A percentile compares a stretch with the other conserved stretches of the same genome.
These are phyloP conservation scores for Hypsizygus marmoreus DNA, from an alignment of 768 basidiomycete genomes.

Conservation along the genomic window DNA sequence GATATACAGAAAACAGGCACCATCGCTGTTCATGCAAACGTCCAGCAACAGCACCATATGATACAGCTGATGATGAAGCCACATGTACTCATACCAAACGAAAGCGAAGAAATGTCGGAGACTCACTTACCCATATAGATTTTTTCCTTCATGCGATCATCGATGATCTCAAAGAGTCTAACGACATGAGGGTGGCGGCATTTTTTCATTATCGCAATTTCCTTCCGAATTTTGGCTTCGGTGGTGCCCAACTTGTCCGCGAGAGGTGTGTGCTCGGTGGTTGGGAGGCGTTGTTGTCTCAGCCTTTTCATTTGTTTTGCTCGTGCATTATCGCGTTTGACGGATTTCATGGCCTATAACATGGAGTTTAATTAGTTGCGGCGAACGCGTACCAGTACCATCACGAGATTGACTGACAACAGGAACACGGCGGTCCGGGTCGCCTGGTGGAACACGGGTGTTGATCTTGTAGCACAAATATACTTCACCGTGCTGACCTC, in stretches of 20 bases:
- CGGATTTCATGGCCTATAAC: conserved; percentile 75
- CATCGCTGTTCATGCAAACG: too few species aligned
- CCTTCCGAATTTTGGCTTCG: conserved; percentile 84
- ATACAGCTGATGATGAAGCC: neutral
- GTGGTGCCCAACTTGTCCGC: conserved; percentile 69
- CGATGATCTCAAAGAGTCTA: conserved; percentile 89
- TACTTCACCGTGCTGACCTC: conserved; percentile 90
- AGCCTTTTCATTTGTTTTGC: conserved; percentile 45
- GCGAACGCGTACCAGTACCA: neutral
- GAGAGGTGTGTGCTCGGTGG: conserved; percentile 56
- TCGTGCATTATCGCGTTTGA: conserved; percentile 70
- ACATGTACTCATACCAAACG: neutral
- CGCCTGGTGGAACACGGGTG: conserved; percentile 42
- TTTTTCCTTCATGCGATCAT: conserved; percentile 83
- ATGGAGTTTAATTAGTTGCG: conserved; percentile 7
- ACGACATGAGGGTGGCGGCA: conserved; percentile 89
- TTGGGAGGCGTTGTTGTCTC: conserved; percentile 39
- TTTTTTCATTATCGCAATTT: conserved; percentile 99
- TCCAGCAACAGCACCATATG: neutral
- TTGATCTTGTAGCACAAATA: conserved; percentile 59
- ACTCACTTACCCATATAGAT: conserved; percentile 96
- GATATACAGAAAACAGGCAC: neutral
- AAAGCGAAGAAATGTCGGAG: conserved; percentile 19
- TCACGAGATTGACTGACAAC: conserved; percentile 33
- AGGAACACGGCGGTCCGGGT: conserved; percentile 45